Evolutionary conservation across 2,329 filamentous ascomycete genomes (phyloP), one percentile per base, ranked within the genome.

Genomic region (Aspergillus thermomutatus): DNA sequence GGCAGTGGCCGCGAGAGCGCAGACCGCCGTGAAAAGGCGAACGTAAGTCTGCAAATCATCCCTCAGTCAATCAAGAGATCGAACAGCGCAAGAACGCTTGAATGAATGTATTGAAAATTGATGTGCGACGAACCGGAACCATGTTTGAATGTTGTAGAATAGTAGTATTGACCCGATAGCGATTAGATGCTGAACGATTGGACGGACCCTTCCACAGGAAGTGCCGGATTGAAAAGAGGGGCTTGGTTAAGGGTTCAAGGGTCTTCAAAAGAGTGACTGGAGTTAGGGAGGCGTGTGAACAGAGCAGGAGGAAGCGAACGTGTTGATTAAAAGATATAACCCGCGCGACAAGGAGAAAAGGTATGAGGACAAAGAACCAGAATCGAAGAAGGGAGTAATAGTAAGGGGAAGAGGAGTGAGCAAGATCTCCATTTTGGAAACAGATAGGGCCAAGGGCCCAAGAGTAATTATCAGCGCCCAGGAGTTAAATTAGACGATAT

Each of bases 1-100:
- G 41, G 77, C 79, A 62, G 80, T 72, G 63, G 77, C 72, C 43
- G 78, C 70, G 54, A 79, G 70, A 53, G 72, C 74, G 65, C 70
- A 75, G 52, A 75, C 68, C 28, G 76, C 72, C 60, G 74, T 69
- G 55, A 79, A 64, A 48, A 73, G 60, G 64, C 69, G 64, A 66
- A 64, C 60, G 60, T 69, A 71, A 47, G 69, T 67, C 71, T 73
- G 48, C 25, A 26, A 25, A 26, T 23, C 43, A 14, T 14, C 17
- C 11, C 19, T 23, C 19, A 23, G 23, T 46, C 23, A 46, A 23
- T 7, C 3, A 46, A 25, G 23, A 3, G 4, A 23, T 23, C 1
- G 19, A 46, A 46, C 6, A 46, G 23, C n/a, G 23, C 19, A 25
- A 21, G 23, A 3, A 14, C 4, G 14, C 19, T 21, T 10, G 14